Evolutionary conservation across 2,329 filamentous ascomycete species (phyloP), one percentile per base, ranked within the genome.

Genomic region (Botrytis byssoidea): DNA sequence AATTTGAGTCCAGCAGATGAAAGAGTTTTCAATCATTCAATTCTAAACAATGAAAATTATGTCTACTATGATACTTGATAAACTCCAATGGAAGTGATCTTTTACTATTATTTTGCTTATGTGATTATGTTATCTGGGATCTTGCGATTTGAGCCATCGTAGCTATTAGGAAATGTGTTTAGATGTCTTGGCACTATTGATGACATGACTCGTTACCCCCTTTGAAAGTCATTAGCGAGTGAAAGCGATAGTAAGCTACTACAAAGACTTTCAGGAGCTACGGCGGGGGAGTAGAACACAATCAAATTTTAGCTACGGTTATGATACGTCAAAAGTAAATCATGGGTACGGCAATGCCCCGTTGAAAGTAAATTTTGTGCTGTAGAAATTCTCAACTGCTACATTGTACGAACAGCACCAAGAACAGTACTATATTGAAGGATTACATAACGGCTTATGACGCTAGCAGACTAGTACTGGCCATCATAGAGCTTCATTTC

Each of bases 241-340:
- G 8, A 29, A 8, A 4, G 14, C n/a, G 0, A 57, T 29, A 18
- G 3, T 1, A 18, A 57, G 51, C 6, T 57, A 57, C 7, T 4
- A 18, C 14, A 32, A 2, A 57, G 51, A 29, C 0, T 57, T 57
- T 32, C 14, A 29, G 3, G n/a, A 29, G 14, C 2, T 57, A 9
- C 7, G n/a, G 14, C 3, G 3, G 1, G n/a, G 16, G 29, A 57
- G 1, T 0, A 29, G 7, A 29, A 4, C 2, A 57, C n/a, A 18
- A 29, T 57, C 0, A 16, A 42, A 40, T 7, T 9, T 18, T 40
- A 35, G 25, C 35, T 40, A 68, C 35, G 25, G 48, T 18, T 6
- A 55, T 68, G 7, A 10, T 57, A 68, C 16, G 10, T 57, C 16
- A 29, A n/a, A 14, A 29, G n/a, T 9, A 16, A 40, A n/a, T n/a